Evolutionary conservation across 2,329 filamentous ascomycete species (phyloP).

Genomic region (Chalara sp.): DNA sequence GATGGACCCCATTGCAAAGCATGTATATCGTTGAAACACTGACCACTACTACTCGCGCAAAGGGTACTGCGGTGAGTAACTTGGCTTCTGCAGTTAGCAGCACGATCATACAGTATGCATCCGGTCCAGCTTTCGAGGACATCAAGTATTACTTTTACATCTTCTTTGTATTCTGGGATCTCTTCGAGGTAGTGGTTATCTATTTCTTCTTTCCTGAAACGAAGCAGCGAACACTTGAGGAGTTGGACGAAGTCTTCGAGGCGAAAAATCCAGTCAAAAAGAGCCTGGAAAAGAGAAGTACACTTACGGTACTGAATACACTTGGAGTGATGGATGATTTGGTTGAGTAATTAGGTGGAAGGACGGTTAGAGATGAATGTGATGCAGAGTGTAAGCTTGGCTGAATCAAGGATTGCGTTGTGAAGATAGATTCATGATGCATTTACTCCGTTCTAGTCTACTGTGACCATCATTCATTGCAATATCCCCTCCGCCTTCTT

Average conservation of each 20-base stretch:
- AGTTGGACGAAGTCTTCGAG: conserved; percentile 44
- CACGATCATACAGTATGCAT: conserved; percentile 30
- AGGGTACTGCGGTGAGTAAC: conserved; percentile 25
- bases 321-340: too few relatives aligned
- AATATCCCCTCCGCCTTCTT: too few relatives aligned
- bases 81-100: conserved; percentile 31
- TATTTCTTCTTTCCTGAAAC: conserved; percentile 46
- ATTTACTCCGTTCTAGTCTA: too few relatives aligned
- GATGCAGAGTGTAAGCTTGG: too few relatives aligned
- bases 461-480: too few relatives aligned
- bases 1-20: conserved; percentile 16
- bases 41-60: background rate
- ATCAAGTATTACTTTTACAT: conserved; percentile 40
- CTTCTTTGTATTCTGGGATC: conserved; percentile 38
- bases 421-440: too few relatives aligned
- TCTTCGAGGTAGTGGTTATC: conserved; percentile 35
- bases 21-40: background rate
- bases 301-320: too few relatives aligned
- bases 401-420: too few relatives aligned
- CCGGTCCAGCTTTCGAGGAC: conserved; percentile 26
- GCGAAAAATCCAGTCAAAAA: conserved; percentile 4
- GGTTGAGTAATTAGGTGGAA: too few relatives aligned
- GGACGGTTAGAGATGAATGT: too few relatives aligned
- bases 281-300: background rate
- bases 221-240: conserved; percentile 45